Percentiles rank a stretch among this genome's conserved stretches.
Conservation (phyloP, 2,329 filamentous ascomycete species). For the Raffaelea albimanens region DNA sequence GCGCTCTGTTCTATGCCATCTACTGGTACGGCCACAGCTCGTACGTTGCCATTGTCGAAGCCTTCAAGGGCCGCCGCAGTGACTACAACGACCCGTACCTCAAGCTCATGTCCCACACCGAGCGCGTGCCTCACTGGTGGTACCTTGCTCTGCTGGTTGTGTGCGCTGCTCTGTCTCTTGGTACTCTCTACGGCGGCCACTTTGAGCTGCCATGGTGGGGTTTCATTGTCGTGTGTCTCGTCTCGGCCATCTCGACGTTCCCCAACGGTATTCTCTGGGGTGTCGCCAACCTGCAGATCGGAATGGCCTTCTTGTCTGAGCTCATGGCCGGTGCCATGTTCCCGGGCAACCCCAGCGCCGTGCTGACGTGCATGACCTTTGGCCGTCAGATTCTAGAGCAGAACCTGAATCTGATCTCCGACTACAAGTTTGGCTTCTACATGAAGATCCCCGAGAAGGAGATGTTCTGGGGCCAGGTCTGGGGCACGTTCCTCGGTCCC, state of each 20-base stretch:
- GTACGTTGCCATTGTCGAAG: slow-evolving; percentile 34
- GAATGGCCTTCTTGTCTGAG: slow-evolving; percentile 31
- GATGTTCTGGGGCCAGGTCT: slow-evolving; percentile 25
- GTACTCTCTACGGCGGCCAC: slow-evolving; percentile 25
- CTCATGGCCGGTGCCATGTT: slow-evolving; percentile 40
- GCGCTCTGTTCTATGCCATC: slow-evolving; percentile 18
- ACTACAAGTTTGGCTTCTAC: slow-evolving; percentile 28
- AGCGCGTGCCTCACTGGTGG: slow-evolving; percentile 13
- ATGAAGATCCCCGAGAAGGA: slow-evolving; percentile 27
- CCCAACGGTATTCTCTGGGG: slow-evolving; percentile 27
- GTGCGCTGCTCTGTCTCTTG: slow-evolving; percentile 25
- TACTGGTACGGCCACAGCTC: slow-evolving; percentile 25
- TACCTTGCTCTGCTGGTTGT: slow-evolving; percentile 20
- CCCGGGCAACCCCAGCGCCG: slow-evolving; percentile 23
- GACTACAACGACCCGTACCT: slow-evolving; percentile 22
- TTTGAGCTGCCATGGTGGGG: slow-evolving; percentile 31
- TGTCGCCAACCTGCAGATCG: slow-evolving; percentile 22
- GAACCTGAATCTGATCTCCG: slow-evolving; percentile 21
- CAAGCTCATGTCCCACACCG: slow-evolving; percentile 11
- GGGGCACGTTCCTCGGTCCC: slow-evolving; percentile 22
- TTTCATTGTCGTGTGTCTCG: slow-evolving; percentile 26
- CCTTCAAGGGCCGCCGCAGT: slow-evolving; percentile 17
- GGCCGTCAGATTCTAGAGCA: slow-evolving; percentile 24
- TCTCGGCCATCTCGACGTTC: slow-evolving; percentile 26
- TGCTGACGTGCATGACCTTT: slow-evolving; percentile 21